phyloP scores from a whole-genome alignment of 192 early-diverging fungal genomes.

The Coemansia javaensis region DNA sequence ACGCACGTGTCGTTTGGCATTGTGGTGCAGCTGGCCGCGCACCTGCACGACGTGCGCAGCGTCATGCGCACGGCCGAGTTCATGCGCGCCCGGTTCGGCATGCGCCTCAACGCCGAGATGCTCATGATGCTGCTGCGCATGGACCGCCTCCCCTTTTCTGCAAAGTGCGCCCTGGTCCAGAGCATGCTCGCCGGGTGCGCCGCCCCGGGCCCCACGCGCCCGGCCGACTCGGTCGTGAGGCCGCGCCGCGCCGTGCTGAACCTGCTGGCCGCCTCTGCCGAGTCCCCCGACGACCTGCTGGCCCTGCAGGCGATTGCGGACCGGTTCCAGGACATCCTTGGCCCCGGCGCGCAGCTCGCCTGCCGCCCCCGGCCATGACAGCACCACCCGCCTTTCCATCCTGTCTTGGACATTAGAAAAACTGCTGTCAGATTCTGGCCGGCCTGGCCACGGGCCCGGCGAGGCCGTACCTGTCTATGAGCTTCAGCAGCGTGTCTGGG shows the following conservation, averaged over 20 bases:
- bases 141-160: neutral
- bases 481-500: conserved; percentile 5
- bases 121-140: conserved; percentile 5
- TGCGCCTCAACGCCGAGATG: conserved; percentile 21
- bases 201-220: no score
- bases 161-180: conserved; percentile 4
- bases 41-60: neutral
- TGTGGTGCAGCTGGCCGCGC: conserved; percentile 1
- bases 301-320: no score
- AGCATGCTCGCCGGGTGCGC: no score
- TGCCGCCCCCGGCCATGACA: no score
- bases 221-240: no score
- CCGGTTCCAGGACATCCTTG: no score
- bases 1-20: conserved; percentile 12
- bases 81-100: conserved; percentile 5
- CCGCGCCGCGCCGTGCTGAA: no score
- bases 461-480: conserved; percentile 11
- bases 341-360: no score
- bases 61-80: neutral
- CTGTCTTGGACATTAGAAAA: no score
- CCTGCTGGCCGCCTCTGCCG: no score
- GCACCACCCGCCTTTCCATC: no score
- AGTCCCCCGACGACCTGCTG: no score
- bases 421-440: conserved; percentile 1
- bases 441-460: conserved; percentile 13